These are phyloP conservation scores for Pterocarpus santalinus DNA, from an alignment of 306 rosid genomes.

Conservation along the genomic window DNA sequence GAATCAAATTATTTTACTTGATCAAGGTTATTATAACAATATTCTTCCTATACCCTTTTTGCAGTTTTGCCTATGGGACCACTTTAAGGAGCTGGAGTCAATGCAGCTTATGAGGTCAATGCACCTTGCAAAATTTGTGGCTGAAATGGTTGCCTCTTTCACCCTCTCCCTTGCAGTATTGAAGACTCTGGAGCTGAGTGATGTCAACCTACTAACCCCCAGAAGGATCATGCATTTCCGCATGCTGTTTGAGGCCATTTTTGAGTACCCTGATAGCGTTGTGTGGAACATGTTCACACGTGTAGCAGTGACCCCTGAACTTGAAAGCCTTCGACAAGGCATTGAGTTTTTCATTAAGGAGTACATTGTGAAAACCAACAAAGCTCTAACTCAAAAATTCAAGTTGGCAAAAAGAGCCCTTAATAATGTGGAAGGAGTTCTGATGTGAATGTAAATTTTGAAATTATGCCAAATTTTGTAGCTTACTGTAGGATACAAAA, in stretches of 20 bases:
- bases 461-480: slow-evolving; percentile 50
- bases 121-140: slow-evolving; percentile 87
- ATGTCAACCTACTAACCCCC: slow-evolving; percentile 68
- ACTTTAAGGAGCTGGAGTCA: slow-evolving; percentile 82
- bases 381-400: slow-evolving; percentile 58
- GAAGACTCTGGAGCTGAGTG: slow-evolving; percentile 75
- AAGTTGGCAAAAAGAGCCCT: slow-evolving; percentile 82
- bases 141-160: slow-evolving; percentile 83
- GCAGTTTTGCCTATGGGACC: slow-evolving; percentile 96
- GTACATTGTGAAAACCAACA: slow-evolving; percentile 68
- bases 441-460: slow-evolving; percentile 59
- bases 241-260: slow-evolving; percentile 81
- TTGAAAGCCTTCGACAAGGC: slow-evolving; percentile 77
- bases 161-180: slow-evolving; percentile 80
- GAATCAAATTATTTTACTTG: neutral
- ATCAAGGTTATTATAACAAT: neutral
- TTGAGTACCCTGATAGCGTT: slow-evolving; percentile 64
- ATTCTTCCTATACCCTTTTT: slow-evolving; percentile 11
- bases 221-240: slow-evolving; percentile 88
- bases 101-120: slow-evolving; percentile 77
- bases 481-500: slow-evolving; percentile 12
- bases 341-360: slow-evolving; percentile 73
- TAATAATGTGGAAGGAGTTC: slow-evolving; percentile 76
- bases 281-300: slow-evolving; percentile 88
- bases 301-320: slow-evolving; percentile 75